Evolutionary conservation across 441 rosid genomes (phyloP), one percentile per base, ranked within the genome.

Genomic region (Pelargonium australe): DNA sequence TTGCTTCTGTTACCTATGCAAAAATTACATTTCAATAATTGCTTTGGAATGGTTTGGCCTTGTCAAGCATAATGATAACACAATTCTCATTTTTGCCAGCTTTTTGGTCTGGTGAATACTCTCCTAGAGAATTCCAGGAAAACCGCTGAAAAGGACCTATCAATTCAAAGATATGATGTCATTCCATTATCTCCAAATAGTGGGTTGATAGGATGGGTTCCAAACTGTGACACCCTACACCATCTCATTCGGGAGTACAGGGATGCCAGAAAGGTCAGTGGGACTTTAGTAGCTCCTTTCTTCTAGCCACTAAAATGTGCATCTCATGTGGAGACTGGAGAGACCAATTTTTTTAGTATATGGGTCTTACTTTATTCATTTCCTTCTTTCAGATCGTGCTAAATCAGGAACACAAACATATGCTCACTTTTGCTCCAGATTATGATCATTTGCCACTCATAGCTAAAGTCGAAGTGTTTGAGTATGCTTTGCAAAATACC

Each of bases 171-270:
- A 68, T 95, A 95, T 87, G 63, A 79, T 76, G 99, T 95, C 63
- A 95, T 95, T 77, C 99, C 98, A 45, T 80, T 95, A 69, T 95
- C 98, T 80, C 90, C 99, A 72, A 95, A 95, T 76, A 95, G 96
- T 76, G 99, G 98, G 70, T 85, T 95, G 74, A 95, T 95, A 61
- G 98, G 76, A 75, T 95, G 99, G 98, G 99, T 95, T 76, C 97
- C 98, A 40, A 81, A 91, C 78, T 95, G 99, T 61, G 99, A 95
- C 80, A 95, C 99, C 68, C 85, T 95, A 20, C 96, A 95, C 85
- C 84, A 87, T 0, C 98, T 95, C 76, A 95, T 95, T 78, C 82
- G 89, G 72, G 99, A 95, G 76, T 92, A 89, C 81, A 85, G 98
- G 75, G 99, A 95, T 83, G 94, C 95, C 14, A 83, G 98, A 82